A percentile compares a stretch with the other conserved stretches of the same genome.
phyloP scores from a whole-genome alignment of 1,139 yeast species.

The Pneumocystis murina region DNA sequence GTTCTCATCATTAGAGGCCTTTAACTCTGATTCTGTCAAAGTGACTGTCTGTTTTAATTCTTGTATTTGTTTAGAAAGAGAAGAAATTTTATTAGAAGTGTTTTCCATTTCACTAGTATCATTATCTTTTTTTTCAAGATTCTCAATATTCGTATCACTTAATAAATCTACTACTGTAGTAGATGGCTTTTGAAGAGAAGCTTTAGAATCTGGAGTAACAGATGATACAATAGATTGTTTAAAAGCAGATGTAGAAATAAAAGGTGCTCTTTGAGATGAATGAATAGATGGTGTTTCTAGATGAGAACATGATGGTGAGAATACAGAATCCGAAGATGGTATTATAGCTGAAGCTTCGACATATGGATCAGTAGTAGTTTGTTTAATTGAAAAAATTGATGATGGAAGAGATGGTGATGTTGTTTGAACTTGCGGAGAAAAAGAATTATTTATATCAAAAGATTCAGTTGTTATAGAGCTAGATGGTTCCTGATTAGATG shows the following conservation, averaged over 20 bases:
- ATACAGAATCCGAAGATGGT: conserved; percentile 6
- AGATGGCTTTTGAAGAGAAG: conserved; percentile 10
- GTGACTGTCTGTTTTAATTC: conserved; percentile 54
- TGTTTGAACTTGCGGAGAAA: conserved; percentile 24
- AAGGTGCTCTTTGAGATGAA: conserved; percentile 16
- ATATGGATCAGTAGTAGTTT: background rate
- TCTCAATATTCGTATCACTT: conserved; percentile 7
- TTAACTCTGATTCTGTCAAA: conserved; percentile 62
- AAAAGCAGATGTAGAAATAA: conserved; percentile 52
- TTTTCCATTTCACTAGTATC: conserved; percentile 82
- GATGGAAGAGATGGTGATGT: conserved; percentile 11
- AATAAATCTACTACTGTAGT: conserved; percentile 11
- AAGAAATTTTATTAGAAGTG: conserved; percentile 67
- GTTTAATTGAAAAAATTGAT: conserved; percentile 11
- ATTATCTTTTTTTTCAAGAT: conserved; percentile 44
- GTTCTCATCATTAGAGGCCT: conserved; percentile 47
- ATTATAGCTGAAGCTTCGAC: background rate
- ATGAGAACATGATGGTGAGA: conserved; percentile 25
- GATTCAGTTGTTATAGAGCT: conserved; percentile 16
- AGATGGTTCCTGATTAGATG: conserved; percentile 8
- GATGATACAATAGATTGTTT: conserved; percentile 34
- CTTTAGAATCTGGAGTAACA: conserved; percentile 15
- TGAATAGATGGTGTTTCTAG: conserved; percentile 19
- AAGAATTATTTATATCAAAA: conserved; percentile 25
- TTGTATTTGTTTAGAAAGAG: conserved; percentile 61